These are phyloP conservation scores for Dictyostelium citrinum DNA, from an alignment of 78 protist species.

Conservation along the genomic window DNA sequence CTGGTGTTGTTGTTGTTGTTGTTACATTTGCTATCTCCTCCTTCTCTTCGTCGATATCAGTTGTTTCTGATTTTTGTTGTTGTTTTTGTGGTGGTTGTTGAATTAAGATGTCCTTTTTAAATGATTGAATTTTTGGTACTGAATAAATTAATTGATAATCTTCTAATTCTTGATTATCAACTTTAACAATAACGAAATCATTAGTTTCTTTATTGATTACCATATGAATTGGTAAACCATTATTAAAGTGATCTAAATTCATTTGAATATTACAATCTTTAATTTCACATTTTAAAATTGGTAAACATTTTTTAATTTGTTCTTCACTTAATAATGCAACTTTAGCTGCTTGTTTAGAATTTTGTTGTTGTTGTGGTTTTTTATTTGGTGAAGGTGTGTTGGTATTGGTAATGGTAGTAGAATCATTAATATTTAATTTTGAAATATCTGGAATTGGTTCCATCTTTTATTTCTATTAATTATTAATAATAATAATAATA, in stretches of 20 bases:
- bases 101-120: background rate
- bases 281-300: background rate
- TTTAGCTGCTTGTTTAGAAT: background rate
- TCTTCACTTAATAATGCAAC: background rate
- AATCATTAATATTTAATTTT: background rate
- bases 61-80: background rate
- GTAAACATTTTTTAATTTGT: background rate
- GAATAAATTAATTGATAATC: conserved; percentile 28
- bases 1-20: background rate
- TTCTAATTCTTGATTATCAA: conserved; percentile 6
- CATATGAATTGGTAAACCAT: background rate
- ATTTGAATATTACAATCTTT: background rate
- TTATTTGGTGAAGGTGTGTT: background rate
- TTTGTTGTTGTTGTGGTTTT: background rate
- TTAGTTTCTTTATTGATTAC: background rate
- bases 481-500: background rate
- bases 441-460: conserved; percentile 13
- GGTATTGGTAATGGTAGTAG: background rate
- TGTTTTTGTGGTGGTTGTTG: background rate
- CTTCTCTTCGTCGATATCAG: background rate
- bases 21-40: background rate
- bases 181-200: conserved; percentile 19
- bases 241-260: background rate
- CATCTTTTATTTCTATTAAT: background rate
- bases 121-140: conserved; percentile 27